Percentiles rank a stretch among this genome's conserved stretches.
Evolutionary conservation across 129 eudicot species (phyloP).

Genomic region (Lactuca saligna): DNA sequence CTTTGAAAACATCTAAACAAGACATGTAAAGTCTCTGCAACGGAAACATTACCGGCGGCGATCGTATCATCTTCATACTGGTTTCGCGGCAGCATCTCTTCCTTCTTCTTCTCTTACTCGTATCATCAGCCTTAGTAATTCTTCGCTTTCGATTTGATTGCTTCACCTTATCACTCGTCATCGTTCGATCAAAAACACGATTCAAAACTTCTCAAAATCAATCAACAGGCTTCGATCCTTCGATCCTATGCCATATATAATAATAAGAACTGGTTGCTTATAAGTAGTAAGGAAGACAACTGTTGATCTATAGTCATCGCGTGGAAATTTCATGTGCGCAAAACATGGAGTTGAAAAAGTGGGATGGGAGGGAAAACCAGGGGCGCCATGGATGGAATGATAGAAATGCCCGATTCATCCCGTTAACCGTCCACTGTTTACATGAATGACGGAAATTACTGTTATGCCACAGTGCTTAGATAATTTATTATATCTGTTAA

Average conservation of each 20-base stretch:
- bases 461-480: slow-evolving; percentile 26
- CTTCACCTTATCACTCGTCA: slow-evolving; percentile 33
- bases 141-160: not conserved
- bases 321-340: not conserved
- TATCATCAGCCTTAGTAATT: slow-evolving; percentile 19
- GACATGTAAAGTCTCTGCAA: slow-evolving; percentile 53
- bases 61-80: slow-evolving; percentile 16
- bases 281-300: not conserved
- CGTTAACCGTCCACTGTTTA: slow-evolving; percentile 32
- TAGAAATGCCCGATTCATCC: slow-evolving; percentile 11
- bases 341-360: slow-evolving; percentile 19
- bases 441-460: slow-evolving; percentile 1
- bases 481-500: not conserved
- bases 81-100: slow-evolving; percentile 35
- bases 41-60: slow-evolving; percentile 20
- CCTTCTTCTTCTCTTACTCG: slow-evolving; percentile 44
- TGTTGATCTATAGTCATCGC: slow-evolving; percentile 2
- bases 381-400: slow-evolving; percentile 37
- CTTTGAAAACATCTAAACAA: slow-evolving; percentile 53
- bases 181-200: slow-evolving; percentile 13
- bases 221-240: slow-evolving; percentile 15
- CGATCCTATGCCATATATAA: not conserved
- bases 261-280: not conserved
- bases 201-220: not conserved
- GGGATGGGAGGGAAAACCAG: slow-evolving; percentile 27